Base-by-base conservation (phyloP, 257 asterid genomes). In the Solanum lycopersicoides region DNA sequence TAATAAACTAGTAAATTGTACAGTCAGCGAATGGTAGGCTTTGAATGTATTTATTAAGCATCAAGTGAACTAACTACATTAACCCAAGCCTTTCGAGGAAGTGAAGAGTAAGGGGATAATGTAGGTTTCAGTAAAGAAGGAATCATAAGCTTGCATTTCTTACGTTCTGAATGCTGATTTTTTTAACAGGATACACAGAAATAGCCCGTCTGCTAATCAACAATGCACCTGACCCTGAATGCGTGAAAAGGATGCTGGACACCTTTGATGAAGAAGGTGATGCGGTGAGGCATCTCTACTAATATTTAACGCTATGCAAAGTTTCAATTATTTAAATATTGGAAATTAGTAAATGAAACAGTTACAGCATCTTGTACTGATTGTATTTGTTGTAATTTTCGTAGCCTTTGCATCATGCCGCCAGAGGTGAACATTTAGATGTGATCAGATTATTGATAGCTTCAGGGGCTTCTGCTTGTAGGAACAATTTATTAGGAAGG, bases 381-480 rank as follows among this genome's bases (percentile, higher is more conserved):
- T 47, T 80, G 28, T 30, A 28, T 80, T 80, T 28, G 85, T 80
- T 80, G 37, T 28, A 47, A 80, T 80, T 80, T 47, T 47, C 66
- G 28, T 87, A 95, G 98, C 98, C 98, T 85, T 97, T 96, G 82
- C 98, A 95, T 87, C 96, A 94, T 91, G 98, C 98, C 71, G 98
- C 96, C 68, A 91, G 97, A 88, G 98, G 98, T 7, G 98, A 96
- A 90, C 93, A 92, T 75, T 89, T 72, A 74, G 89, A 91, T 87
- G 93, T 90, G 50, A 86, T 96, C 74, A 90, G 89, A 82, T 84
- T 96, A 87, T 87, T 95, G 92, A 89, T 95, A 60, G 90, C 94
- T 83, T 89, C 89, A 65, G 98, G 98, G 77, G 96, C 98, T 56
- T 94, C 98, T 84, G 96, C 93, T 21, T 86, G 91, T 10, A 89